Base-by-base conservation (phyloP, 2,329 filamentous ascomycete species). In the Aspergillus sp. region DNA sequence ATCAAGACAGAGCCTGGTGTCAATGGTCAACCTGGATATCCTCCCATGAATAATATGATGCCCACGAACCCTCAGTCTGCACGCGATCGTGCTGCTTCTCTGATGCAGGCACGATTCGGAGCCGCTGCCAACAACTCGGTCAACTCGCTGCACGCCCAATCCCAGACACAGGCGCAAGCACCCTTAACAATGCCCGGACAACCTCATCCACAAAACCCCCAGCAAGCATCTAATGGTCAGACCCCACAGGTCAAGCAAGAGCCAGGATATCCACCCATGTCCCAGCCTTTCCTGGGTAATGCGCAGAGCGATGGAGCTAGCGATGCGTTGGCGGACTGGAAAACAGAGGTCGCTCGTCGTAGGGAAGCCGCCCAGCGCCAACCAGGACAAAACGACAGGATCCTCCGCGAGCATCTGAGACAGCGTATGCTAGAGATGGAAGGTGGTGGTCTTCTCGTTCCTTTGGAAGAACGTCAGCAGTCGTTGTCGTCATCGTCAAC, bases 291-390 rank as follows among this genome's bases (percentile, higher is more conserved):
- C 9, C 57, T 75, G 44, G 64, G 67, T 42, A 72, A 73, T 42
- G 69, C 81, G 27, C 86, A 96, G 65, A 84, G 84, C 9, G 91
- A 97, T 61, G 91, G 90, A 43, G 72, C 85, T 30, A 73, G 67
- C 42, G 84, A 76, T 47, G 75, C 77, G 3, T 67, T 80, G 38
- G 78, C 79, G 4, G 73, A 80, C 41, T 75, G 73, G 72, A 70
- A 71, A 46, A 61, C 65, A 5, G 71, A 74, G 54, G 71, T 73
- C 47, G 60, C 67, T 40, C 64, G 66, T 42, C 64, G 71, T 44
- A 64, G 71, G 48, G 65, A 68, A 48, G 62, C 66, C 41, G 66
- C 67, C 36, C 52, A 60, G 41, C 56, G 56, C 28, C 59, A 68
- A 39, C 63, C 62, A 41, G 59, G 58, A 4, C 58, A 66, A 48